phyloP scores from a whole-genome alignment of 2,329 filamentous ascomycete species.

The Talaromyces pinophilus region DNA sequence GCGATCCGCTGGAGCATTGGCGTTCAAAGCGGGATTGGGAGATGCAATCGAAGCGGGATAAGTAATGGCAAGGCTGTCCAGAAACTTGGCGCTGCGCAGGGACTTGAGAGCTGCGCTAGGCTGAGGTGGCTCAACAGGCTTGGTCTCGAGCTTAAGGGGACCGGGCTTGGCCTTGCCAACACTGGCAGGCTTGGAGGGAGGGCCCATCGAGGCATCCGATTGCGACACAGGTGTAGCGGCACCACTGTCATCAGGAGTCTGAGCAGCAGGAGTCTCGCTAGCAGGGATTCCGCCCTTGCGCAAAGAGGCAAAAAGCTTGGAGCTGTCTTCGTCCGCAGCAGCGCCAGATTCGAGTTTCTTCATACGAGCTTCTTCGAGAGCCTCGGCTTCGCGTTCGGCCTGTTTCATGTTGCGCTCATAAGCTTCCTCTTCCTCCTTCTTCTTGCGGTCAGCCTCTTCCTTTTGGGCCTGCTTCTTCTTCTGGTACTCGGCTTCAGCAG shows the following conservation, averaged over 20 bases:
- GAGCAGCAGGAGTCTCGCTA: slow-evolving; percentile 35
- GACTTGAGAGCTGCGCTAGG: slow-evolving; percentile 92
- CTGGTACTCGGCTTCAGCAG: slow-evolving; percentile 52
- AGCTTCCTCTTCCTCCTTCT: slow-evolving; percentile 47
- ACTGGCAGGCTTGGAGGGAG: slow-evolving; percentile 56
- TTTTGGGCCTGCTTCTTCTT: slow-evolving; percentile 81
- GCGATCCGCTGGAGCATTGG: slow-evolving; percentile 66
- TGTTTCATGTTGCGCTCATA: slow-evolving; percentile 53
- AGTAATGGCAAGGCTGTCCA: slow-evolving; percentile 74
- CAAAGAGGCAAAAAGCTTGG: slow-evolving; percentile 46
- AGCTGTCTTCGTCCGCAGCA: slow-evolving; percentile 38
- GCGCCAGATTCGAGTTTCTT: slow-evolving; percentile 41
- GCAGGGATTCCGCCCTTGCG: slow-evolving; percentile 42
- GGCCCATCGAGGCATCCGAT: slow-evolving; percentile 50
- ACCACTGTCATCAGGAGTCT: slow-evolving; percentile 47
- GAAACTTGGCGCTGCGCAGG: slow-evolving; percentile 85
- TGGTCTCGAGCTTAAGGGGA: slow-evolving; percentile 83
- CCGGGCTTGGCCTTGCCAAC: slow-evolving; percentile 77
- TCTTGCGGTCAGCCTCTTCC: slow-evolving; percentile 49
- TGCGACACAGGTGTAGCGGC: slow-evolving; percentile 47
- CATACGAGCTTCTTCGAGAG: slow-evolving; percentile 46
- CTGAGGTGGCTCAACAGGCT: slow-evolving; percentile 84
- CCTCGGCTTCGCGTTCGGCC: slow-evolving; percentile 52
- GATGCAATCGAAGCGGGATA: slow-evolving; percentile 85
- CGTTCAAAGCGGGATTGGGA: slow-evolving; percentile 88